Base-by-base conservation (phyloP, 73 alveolate species). In the Durusdinium trenchii region DNA sequence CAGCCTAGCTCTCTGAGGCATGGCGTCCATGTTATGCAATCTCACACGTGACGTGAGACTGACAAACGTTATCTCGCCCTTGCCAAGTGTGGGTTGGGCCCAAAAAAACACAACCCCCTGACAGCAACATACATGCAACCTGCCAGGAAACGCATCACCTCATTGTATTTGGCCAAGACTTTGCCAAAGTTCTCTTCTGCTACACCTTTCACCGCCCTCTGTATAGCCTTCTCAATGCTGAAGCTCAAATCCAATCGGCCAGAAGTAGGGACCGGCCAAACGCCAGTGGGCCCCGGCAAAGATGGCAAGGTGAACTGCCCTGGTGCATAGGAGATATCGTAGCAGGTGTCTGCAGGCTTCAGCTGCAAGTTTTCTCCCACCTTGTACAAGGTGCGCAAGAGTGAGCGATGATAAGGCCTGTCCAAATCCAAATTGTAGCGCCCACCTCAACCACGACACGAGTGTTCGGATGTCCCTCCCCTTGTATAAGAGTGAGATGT, bases 181-280 rank as follows among this genome's bases (percentile, higher is more conserved):
- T 91, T 89, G 4, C 52, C 87, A 50, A 91, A 91, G 89, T 91
- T 91, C 54, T 91, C 98, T 89, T 62, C 96, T 47, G 96, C 51
- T 30, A 89, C 96, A 16, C 96, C 96, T 14, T 62, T 67, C 54
- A 89, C 96, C 9, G 96, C 96, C 46, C 78, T 46, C 26, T 89
- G 86, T 62, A 89, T 89, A 67, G 96, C 96, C 76, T 89, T 89
- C 71, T 89, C 96, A 48, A 89, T 89, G 96, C 96, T 89, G 96
- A 89, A 89, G 76, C 85, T 64, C 85, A 89, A 47, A 6, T 62
- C 86, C 86, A 89, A 35, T 28, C 69, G 38, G 20, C 96, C 96
- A n/a, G 71, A 40, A 20, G 42, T 62, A 28, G 96, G 96, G 71
- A 89, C 96, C 9, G 96, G 96, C 96, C 96, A 89, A 0, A 89